Conservation (phyloP, 2,329 filamentous ascomycete genomes). For the Akanthomyces lecanii region DNA sequence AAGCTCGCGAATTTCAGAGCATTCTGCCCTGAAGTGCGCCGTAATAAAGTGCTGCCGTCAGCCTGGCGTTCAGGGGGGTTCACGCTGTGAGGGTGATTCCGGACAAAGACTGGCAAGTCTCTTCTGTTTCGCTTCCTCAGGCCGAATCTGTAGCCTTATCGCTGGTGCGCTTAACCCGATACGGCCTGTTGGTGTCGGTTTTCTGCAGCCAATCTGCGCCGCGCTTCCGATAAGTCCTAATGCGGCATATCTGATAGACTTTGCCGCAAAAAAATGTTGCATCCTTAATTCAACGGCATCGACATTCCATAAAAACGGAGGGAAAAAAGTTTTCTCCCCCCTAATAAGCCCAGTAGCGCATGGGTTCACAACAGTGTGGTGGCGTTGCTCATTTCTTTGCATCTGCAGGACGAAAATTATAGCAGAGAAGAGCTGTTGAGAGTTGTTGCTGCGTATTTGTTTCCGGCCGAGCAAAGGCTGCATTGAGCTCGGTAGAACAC, state of each 20-base stretch:
- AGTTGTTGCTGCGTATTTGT: not conserved
- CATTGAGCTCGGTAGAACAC: not conserved
- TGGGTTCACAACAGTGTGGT: not conserved
- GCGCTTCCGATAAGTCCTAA: constrained; percentile 16
- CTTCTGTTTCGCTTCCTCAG: constrained; percentile 16
- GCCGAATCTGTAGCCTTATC: constrained; percentile 17
- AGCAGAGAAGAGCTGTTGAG: not conserved
- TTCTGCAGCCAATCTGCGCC: constrained; percentile 14
- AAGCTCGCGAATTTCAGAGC: not conserved
- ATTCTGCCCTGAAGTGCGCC: not conserved
- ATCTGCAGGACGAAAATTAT: too few relatives aligned
- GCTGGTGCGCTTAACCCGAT: constrained; percentile 13
- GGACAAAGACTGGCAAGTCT: not conserved
- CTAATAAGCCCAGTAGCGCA: constrained; percentile 3
- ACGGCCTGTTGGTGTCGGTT: constrained; percentile 1
- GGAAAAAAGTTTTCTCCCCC: constrained; percentile 11
- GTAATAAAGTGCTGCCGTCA: not conserved
- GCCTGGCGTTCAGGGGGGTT: not conserved
- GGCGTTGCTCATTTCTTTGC: constrained; percentile 6
- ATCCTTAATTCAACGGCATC: constrained; percentile 18
- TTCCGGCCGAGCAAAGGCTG: not conserved
- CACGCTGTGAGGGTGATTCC: constrained; percentile 1
- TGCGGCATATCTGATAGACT: constrained; percentile 17
- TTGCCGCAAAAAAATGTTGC: constrained; percentile 9
- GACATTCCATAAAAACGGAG: not conserved